Conservation (phyloP, 176 grass and related monocot species). For the Ampelocalamus luodianensis region DNA sequence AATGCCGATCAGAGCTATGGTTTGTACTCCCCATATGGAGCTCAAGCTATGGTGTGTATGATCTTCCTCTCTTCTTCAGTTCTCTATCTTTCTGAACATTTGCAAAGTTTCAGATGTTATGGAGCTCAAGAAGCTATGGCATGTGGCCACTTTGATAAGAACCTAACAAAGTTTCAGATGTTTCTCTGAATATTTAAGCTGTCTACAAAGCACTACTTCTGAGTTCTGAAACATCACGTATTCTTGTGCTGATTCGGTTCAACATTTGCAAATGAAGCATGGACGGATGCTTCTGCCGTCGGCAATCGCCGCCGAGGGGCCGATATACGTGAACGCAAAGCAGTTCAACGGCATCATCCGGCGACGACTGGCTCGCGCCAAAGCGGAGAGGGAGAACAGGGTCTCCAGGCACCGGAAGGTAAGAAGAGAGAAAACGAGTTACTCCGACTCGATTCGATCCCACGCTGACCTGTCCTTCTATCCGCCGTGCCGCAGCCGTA, state of each 20-base stretch:
- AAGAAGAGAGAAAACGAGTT: background rate
- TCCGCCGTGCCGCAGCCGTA: slow-evolving; percentile 53
- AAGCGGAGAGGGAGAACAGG: slow-evolving; percentile 49
- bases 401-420: slow-evolving; percentile 52
- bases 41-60: slow-evolving; percentile 45
- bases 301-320: slow-evolving; percentile 37
- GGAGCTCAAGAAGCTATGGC: too few species aligned
- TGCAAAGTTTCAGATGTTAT: background rate
- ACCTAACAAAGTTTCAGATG: background rate
- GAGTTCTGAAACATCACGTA: background rate
- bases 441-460: background rate
- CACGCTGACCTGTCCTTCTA: background rate
- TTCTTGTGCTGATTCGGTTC: background rate
- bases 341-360: slow-evolving; percentile 77
- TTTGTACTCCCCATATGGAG: slow-evolving; percentile 39
- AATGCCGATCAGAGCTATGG: slow-evolving; percentile 46
- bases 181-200: background rate
- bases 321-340: slow-evolving; percentile 72
- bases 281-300: slow-evolving; percentile 53
- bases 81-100: background rate
- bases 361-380: slow-evolving; percentile 59
- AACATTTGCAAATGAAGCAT: slow-evolving; percentile 29
- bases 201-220: background rate
- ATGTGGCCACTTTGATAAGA: background rate
- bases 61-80: background rate